Evolutionary conservation across 768 basidiomycete species (phyloP), one percentile per base, ranked within the genome.

Genomic region (Panus rudis): DNA sequence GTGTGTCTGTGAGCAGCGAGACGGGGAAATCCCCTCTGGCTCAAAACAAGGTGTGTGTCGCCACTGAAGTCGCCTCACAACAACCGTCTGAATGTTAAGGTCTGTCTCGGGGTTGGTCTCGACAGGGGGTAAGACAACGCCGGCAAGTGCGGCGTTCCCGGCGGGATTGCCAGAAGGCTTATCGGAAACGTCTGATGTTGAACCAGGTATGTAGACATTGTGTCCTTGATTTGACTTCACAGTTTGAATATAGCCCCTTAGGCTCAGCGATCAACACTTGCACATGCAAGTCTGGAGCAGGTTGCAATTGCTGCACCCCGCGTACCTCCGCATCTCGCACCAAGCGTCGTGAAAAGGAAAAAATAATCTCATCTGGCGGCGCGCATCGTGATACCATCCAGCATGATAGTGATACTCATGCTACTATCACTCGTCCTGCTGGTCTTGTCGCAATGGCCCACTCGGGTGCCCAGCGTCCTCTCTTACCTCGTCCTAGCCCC

Each of bases 101-200:
- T 57, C 51, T 57, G 47, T 48, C 50, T 54, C 43, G 31, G 42
- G 42, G 43, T 39, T 46, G 14, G 34, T 43, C 27, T 26, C 27
- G 3, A 28, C 38, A 83, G 83, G 73, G 55, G 66, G 64, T 52
- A 75, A 70, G 49, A 77, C 76, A 68, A 68, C 80, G 57, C 72
- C 76, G 55, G 75, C 76, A 56, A 66, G 74, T 68, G 83, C 86
- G 73, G 73, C 85, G 70, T 89, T 86, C 69, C 86, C 86, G 49
- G 68, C 81, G 56, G 86, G 86, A 66, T 71, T 89, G 30, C 81
- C 83, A 14, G 70, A 75, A 61, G 74, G 75, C 63, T 70, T 61
- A 19, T 69, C 71, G 39, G 78, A 81, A 52, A 68, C 71, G 50
- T 68, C 68, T 39, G 79, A 82, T 53, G 78, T 79, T 43, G 79